Conservation (phyloP, 257 asterid genomes). For the Phtheirospermum japonicum region DNA sequence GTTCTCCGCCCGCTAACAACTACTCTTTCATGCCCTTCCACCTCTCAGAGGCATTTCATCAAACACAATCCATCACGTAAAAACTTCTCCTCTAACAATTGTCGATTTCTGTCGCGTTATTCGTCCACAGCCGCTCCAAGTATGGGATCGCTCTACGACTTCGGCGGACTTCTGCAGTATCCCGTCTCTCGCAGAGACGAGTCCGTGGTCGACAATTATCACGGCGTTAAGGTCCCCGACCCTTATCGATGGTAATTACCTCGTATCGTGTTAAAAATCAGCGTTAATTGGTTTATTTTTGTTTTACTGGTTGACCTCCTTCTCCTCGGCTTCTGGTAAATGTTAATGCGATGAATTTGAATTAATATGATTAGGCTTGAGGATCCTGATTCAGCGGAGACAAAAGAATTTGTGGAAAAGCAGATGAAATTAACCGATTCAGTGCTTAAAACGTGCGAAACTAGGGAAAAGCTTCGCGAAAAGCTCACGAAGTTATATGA, state of each 20-base stretch:
- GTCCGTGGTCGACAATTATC: constrained; percentile 68
- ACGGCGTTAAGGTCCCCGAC: constrained; percentile 68
- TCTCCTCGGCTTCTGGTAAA: too few species aligned
- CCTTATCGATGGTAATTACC: constrained; percentile 83
- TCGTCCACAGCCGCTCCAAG: constrained; percentile 17
- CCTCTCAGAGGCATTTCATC: constrained; percentile 31
- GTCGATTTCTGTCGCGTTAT: constrained; percentile 16
- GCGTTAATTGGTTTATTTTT: background rate
- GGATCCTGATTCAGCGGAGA: constrained; percentile 93
- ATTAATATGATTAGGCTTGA: constrained; percentile 65
- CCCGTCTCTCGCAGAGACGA: constrained; percentile 77
- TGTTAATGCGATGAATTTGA: constrained; percentile 19
- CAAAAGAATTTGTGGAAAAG: constrained; percentile 74
- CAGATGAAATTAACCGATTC: constrained; percentile 72
- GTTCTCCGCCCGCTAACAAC: background rate
- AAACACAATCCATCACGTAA: constrained; percentile 21
- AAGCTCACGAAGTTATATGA: constrained; percentile 66
- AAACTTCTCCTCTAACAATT: background rate
- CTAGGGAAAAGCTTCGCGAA: constrained; percentile 63
- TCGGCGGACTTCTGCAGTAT: constrained; percentile 41
- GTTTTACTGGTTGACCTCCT: too few species aligned
- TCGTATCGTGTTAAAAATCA: background rate
- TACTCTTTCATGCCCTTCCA: too few species aligned
- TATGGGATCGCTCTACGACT: constrained; percentile 67
- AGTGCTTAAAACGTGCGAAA: constrained; percentile 65